Percentiles rank a stretch among this genome's conserved stretches.
Evolutionary conservation across 306 rosid species (phyloP).

Genomic region (Vigna reflexopilosa): DNA sequence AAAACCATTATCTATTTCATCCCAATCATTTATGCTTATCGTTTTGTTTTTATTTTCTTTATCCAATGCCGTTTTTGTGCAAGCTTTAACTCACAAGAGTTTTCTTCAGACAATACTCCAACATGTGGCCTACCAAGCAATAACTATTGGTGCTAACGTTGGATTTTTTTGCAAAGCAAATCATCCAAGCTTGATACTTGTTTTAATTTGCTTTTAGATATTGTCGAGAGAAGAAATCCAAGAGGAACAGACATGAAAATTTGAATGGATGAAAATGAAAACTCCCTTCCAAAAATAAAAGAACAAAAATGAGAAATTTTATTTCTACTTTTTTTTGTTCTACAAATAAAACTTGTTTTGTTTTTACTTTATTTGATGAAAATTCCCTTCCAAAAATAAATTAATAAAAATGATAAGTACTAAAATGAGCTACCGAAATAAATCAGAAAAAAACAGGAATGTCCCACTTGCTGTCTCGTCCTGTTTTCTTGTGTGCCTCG

Average conservation of each 20-base stretch:
- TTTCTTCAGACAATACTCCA: background rate
- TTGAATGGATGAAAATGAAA: background rate
- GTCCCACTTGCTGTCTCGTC: constrained; percentile 70
- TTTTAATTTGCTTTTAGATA: constrained; percentile 8
- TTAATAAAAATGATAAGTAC: background rate
- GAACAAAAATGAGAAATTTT: too few relatives aligned
- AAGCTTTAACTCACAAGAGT: background rate
- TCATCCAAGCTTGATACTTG: constrained; percentile 42
- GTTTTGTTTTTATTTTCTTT: too few relatives aligned
- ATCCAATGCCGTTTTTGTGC: background rate
- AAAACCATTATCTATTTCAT: too few relatives aligned
- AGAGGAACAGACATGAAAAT: background rate
- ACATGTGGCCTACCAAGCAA: constrained; percentile 44
- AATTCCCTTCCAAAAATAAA: background rate
- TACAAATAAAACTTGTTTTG: too few relatives aligned
- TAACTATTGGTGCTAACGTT: constrained; percentile 40
- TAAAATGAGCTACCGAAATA: too few relatives aligned
- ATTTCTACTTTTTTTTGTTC: too few relatives aligned
- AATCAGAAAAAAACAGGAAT: background rate
- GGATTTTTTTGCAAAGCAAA: constrained; percentile 44
- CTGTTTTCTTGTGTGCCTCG: constrained; percentile 68
- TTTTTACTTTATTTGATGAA: too few relatives aligned
- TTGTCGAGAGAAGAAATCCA: background rate
- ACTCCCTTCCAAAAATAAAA: background rate
- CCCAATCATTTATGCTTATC: background rate